Evolutionary conservation across 2,329 filamentous ascomycete genomes (phyloP), one percentile per base, ranked within the genome.

Genomic region (Sclerotiophoma versabilis): DNA sequence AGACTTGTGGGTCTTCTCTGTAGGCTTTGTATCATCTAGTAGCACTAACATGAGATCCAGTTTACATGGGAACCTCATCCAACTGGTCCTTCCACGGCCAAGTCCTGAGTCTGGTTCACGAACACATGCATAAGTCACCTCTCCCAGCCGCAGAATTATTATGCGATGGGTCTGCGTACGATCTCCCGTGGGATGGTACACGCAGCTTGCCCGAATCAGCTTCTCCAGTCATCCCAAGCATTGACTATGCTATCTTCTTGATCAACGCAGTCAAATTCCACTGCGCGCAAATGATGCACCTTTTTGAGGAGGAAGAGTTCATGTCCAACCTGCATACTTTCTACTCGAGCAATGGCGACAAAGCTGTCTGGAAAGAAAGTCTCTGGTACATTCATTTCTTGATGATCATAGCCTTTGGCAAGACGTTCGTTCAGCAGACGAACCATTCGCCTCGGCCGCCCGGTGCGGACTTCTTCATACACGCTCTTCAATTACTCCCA

Each of bases 401-500:
- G 3, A 70, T 84, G 0, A 75, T 85, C 9, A 70, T 85, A 3
- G 82, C 83, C 0, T 83, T 85, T 54, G 83, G 83, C 0, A 84
- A 84, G 57, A 81, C 80, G 0, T 82, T 85, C 26, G 75, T 80
- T 0, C 76, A 77, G 22, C 75, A 73, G 32, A 63, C 76, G 27
- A 50, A 62, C 27, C 58, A 59, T 8, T 44, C 46, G 52, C 58
- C 58, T 11, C 54, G 70, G 2, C 82, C 82, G 0, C 76, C 80
- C 0, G 82, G 82, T 0, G 75, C 76, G 0, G 79, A 96, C 85
- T 56, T 80, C 79, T 65, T 88, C 84, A 64, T 91, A 87, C 65
- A 91, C 70, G 62, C 86, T 79, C 57, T 81, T 73, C 61, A 85
- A 62, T 68, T 82, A 78, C 69, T 88, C 80, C 65, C 84, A 69